Evolutionary conservation across 805 yeast genomes (phyloP).

Genomic region (Zygoascus flipseniorum): DNA sequence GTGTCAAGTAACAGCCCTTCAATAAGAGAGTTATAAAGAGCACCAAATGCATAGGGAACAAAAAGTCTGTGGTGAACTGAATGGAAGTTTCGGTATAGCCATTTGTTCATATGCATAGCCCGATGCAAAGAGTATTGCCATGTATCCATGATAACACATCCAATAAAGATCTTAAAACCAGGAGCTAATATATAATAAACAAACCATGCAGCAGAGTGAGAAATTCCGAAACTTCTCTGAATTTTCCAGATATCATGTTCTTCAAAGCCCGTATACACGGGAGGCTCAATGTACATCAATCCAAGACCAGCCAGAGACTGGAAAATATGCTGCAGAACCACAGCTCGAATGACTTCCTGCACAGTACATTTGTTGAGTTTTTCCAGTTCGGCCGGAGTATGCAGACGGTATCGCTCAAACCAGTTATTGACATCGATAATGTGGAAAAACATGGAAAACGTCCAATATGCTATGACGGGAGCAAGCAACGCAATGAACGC

Average conservation of each 20-base stretch:
- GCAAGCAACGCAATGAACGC: constrained; percentile 59
- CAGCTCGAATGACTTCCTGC: constrained; percentile 68
- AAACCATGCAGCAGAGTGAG: constrained; percentile 34
- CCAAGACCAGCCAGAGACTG: constrained; percentile 65
- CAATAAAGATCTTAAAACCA: constrained; percentile 43
- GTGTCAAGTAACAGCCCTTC: constrained; percentile 94
- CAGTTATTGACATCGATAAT: constrained; percentile 63
- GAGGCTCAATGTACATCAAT: constrained; percentile 47
- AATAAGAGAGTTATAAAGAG: constrained; percentile 85
- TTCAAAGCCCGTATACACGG: constrained; percentile 42
- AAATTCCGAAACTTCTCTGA: constrained; percentile 29
- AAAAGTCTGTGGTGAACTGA: constrained; percentile 91
- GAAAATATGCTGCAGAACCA: constrained; percentile 71
- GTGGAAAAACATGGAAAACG: constrained; percentile 63
- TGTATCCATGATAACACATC: constrained; percentile 73
- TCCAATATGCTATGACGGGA: constrained; percentile 84
- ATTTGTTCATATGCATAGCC: constrained; percentile 74
- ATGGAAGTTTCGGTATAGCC: constrained; percentile 72
- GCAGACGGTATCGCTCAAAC: constrained; percentile 80
- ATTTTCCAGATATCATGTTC: constrained; percentile 38
- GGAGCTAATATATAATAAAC: constrained; percentile 62
- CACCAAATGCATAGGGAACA: constrained; percentile 96
- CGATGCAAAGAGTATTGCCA: constrained; percentile 95
- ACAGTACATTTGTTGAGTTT: constrained; percentile 68
- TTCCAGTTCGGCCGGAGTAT: constrained; percentile 79